These are phyloP conservation scores for Claviceps monticola DNA, from an alignment of 2,329 filamentous ascomycete genomes.

Conservation along the genomic window DNA sequence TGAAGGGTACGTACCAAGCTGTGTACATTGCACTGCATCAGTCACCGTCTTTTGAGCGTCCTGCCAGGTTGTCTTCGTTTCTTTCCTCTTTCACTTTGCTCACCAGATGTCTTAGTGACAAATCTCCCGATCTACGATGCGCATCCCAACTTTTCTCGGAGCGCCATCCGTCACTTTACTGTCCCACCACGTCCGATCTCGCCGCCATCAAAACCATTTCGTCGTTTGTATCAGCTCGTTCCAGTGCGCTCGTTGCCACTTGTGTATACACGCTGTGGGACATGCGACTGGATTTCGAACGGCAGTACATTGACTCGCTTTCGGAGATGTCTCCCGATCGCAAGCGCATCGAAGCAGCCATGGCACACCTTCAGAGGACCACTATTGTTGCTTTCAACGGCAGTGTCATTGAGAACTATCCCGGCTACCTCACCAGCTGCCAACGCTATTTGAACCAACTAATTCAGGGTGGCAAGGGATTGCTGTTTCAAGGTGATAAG, in stretches of 20 bases:
- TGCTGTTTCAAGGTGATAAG: slow-evolving; percentile 19
- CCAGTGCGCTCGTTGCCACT: slow-evolving; percentile 44
- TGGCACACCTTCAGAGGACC: slow-evolving; percentile 30
- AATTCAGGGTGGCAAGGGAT: slow-evolving; percentile 20
- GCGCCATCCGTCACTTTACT: slow-evolving; percentile 32
- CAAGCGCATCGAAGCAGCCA: slow-evolving; percentile 36
- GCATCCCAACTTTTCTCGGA: slow-evolving; percentile 35
- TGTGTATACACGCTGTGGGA: slow-evolving; percentile 47
- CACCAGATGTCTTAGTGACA: slow-evolving; percentile 24
- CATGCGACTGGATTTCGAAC: slow-evolving; percentile 34
- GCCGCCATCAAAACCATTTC: slow-evolving; percentile 38
- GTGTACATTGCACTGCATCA: not conserved
- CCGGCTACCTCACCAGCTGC: slow-evolving; percentile 46
- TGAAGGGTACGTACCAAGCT: slow-evolving; percentile 32
- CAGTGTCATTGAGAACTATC: slow-evolving; percentile 67
- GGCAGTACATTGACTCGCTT: slow-evolving; percentile 19
- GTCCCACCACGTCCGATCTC: slow-evolving; percentile 33
- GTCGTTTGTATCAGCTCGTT: slow-evolving; percentile 40
- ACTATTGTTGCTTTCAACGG: slow-evolving; percentile 73
- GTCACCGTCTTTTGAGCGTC: not conserved
- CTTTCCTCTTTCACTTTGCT: not conserved
- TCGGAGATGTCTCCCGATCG: slow-evolving; percentile 20
- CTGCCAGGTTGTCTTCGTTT: not conserved
- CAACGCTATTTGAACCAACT: slow-evolving; percentile 51
- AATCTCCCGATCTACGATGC: slow-evolving; percentile 24